Base-by-base conservation (phyloP, 2,329 filamentous ascomycete genomes). In the Daldinia sp. region DNA sequence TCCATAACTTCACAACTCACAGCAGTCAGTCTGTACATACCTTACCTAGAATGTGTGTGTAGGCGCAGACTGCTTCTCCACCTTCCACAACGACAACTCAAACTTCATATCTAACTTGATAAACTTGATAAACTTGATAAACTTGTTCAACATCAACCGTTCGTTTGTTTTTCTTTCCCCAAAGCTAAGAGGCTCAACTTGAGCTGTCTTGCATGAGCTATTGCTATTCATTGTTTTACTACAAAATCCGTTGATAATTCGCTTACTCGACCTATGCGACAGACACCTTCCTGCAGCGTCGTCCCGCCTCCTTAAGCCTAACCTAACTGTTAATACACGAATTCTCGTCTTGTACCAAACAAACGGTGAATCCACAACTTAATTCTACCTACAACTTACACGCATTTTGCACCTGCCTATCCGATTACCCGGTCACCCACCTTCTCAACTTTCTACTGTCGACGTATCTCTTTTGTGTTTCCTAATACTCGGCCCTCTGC, bases 71-170 rank as follows among this genome's bases (percentile, higher is more conserved):
- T 3, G 13, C 58, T 71, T 72, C 70, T 71, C 70, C 71, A 72
- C 70, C 65, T 70, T 72, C 67, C 68, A 70, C 66, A 68, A 70
- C 70, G 57, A 70, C 70, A 65, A 69, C 68, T 66, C 69, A 68
- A 66, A 62, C 61, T 61, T 63, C 62, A 63, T 67, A 56, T 58
- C 53, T n/a, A n/a, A n/a, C n/a, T n/a, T n/a, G n/a, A n/a, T n/a
- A n/a, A n/a, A n/a, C n/a, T n/a, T n/a, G n/a, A n/a, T n/a, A n/a
- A n/a, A n/a, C n/a, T n/a, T n/a, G n/a, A n/a, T 30, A 10, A 50
- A 63, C 58, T 61, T 45, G 52, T 55, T 55, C 23, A 50, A 57
- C 53, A 41, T 51, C 43, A 45, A 54, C 9, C 37, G 34, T 55
- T 52, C 48, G 52, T 62, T 58, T 27, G 35, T 37, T 23, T 48